A percentile compares a stretch with the other conserved stretches of the same genome.
These are phyloP conservation scores for Cryptosporidium ubiquitum DNA, from an alignment of 169 alveolate species.

Conservation along the genomic window DNA sequence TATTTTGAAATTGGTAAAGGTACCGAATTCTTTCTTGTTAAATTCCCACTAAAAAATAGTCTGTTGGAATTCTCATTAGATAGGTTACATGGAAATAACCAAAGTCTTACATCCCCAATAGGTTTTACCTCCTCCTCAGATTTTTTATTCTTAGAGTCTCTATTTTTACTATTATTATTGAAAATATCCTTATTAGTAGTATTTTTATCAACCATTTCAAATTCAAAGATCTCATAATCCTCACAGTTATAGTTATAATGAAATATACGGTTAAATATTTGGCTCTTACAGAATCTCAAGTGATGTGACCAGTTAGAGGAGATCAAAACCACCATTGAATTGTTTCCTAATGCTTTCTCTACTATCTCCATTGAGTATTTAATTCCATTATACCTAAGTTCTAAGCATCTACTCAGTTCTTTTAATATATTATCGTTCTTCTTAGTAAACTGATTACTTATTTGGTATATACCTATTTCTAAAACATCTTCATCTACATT, in stretches of 20 bases:
- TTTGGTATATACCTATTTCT: constrained; percentile 37
- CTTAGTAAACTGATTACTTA: constrained; percentile 9
- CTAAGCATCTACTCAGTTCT: not conserved
- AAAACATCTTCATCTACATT: not conserved
- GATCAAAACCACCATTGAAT: constrained; percentile 24
- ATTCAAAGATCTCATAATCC: constrained; percentile 42
- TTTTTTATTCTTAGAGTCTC: not conserved
- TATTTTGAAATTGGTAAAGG: constrained; percentile 41
- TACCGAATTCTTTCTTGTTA: not conserved
- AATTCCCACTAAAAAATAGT: not conserved
- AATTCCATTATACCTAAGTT: constrained; percentile 17
- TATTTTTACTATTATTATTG: not conserved
- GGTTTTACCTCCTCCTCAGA: not conserved
- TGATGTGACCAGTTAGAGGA: constrained; percentile 48
- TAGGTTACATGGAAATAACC: constrained; percentile 27
- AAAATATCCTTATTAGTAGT: too few relatives aligned
- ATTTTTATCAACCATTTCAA: not conserved
- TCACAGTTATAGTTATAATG: constrained; percentile 2
- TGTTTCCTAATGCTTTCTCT: not conserved
- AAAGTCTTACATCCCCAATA: not conserved
- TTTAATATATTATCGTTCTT: constrained; percentile 6
- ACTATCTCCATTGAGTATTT: not conserved
- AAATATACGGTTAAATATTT: constrained; percentile 10
- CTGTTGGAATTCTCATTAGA: not conserved
- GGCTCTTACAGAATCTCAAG: not conserved